These are phyloP conservation scores for Metschnikowia corniflorae DNA, from an alignment of 805 yeast genomes.

Conservation along the genomic window DNA sequence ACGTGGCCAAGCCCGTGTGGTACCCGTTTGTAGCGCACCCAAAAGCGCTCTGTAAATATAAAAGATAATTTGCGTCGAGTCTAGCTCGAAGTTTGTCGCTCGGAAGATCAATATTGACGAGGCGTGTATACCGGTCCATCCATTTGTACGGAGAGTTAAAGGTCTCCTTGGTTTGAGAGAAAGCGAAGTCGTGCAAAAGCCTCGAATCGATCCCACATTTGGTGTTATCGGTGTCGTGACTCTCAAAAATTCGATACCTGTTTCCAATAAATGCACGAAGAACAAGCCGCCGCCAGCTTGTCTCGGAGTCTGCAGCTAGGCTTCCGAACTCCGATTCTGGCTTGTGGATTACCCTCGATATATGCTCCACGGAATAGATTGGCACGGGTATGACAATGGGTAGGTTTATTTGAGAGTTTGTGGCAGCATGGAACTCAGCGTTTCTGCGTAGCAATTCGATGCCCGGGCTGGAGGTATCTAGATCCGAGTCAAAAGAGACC, in stretches of 20 bases:
- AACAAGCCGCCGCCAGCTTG: slow-evolving; percentile 32
- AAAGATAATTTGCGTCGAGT: slow-evolving; percentile 10
- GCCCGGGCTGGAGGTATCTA: slow-evolving; percentile 34
- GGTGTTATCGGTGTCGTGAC: slow-evolving; percentile 12
- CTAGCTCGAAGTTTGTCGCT: slow-evolving; percentile 24
- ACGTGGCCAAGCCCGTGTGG: not conserved
- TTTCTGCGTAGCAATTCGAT: slow-evolving; percentile 30
- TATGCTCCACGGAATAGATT: slow-evolving; percentile 32
- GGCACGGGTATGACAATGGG: slow-evolving; percentile 38
- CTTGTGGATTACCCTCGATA: slow-evolving; percentile 19
- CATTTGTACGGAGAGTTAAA: slow-evolving; percentile 15
- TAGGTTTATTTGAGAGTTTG: slow-evolving; percentile 13
- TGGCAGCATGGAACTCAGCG: slow-evolving; percentile 1
- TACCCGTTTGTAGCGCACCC: slow-evolving; percentile 1
- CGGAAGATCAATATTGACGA: slow-evolving; percentile 17
- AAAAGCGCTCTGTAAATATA: slow-evolving; percentile 8
- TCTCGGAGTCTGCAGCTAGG: slow-evolving; percentile 20
- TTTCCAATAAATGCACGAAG: slow-evolving; percentile 30
- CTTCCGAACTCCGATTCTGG: slow-evolving; percentile 20
- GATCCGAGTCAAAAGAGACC: slow-evolving; percentile 33
- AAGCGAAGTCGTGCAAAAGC: slow-evolving; percentile 24
- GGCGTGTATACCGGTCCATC: slow-evolving; percentile 21
- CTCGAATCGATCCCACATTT: slow-evolving; percentile 19
- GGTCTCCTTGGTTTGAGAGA: slow-evolving; percentile 19
- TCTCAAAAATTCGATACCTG: slow-evolving; percentile 22